These are phyloP conservation scores for Primulina tabacum DNA, from an alignment of 257 asterid species.

Conservation along the genomic window DNA sequence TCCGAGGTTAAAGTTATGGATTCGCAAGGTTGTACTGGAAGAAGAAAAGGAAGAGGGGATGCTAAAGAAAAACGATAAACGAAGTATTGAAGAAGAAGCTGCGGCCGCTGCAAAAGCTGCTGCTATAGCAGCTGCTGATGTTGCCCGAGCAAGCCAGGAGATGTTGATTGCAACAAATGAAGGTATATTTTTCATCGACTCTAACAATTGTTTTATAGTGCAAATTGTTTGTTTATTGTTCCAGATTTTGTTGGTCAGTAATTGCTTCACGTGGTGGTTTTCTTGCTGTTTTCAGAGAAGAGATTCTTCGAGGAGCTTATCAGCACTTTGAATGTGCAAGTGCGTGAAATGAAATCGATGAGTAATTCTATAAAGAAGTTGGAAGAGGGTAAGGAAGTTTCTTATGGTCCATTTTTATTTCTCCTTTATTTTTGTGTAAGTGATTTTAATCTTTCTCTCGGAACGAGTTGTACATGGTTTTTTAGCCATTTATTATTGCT, in stretches of 20 bases:
- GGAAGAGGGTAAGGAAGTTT: slow-evolving; percentile 50
- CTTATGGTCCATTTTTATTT: slow-evolving; percentile 1
- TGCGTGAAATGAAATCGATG: slow-evolving; percentile 87
- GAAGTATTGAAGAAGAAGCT: slow-evolving; percentile 78
- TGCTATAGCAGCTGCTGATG: slow-evolving; percentile 90
- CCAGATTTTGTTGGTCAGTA: neutral
- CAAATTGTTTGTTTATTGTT: neutral
- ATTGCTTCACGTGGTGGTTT: slow-evolving; percentile 20
- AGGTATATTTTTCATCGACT: slow-evolving; percentile 44
- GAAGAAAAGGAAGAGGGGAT: slow-evolving; percentile 54
- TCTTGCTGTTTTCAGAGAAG: slow-evolving; percentile 56
- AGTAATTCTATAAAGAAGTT: slow-evolving; percentile 61
- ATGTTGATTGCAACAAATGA: slow-evolving; percentile 64
- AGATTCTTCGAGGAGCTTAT: slow-evolving; percentile 80
- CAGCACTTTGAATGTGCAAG: slow-evolving; percentile 63
- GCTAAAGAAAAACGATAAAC: slow-evolving; percentile 41
- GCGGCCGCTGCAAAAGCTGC: slow-evolving; percentile 91
- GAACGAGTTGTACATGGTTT: neutral
- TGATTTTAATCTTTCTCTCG: slow-evolving; percentile 4
- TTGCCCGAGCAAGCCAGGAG: slow-evolving; percentile 91
- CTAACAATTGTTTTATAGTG: neutral
- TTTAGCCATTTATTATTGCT: neutral
- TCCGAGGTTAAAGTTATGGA: slow-evolving; percentile 91
- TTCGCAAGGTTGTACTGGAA: slow-evolving; percentile 70
- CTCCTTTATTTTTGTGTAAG: slow-evolving; percentile 7